Percentiles rank a stretch among this genome's conserved stretches.
Conservation (phyloP, 2,329 filamentous ascomycete species). For the Cladophialophora yegresii region DNA sequence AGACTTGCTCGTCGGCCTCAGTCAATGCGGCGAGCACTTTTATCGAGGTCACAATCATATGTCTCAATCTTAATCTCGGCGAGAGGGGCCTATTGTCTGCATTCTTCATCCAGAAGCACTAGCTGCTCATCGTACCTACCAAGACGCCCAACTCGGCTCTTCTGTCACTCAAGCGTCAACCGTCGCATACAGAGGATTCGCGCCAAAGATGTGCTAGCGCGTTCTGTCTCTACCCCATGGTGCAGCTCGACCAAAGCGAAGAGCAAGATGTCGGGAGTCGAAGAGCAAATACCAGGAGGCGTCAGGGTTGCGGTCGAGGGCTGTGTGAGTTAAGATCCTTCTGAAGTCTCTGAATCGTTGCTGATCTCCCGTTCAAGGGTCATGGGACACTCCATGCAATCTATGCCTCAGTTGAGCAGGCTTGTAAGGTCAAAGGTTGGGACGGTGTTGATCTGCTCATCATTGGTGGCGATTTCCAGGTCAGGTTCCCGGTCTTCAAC, state of each 20-base stretch:
- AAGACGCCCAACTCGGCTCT: neutral
- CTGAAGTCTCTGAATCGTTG: conserved; percentile 9
- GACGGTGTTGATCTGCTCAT: conserved; percentile 82
- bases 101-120: neutral
- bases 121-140: neutral
- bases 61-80: neutral
- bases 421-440: conserved; percentile 74
- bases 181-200: neutral
- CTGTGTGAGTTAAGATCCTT: conserved; percentile 62
- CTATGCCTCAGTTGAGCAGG: conserved; percentile 72
- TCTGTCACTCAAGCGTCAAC: neutral
- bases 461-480: conserved; percentile 95
- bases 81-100: neutral
- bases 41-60: neutral
- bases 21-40: conserved; percentile 4
- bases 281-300: conserved; percentile 5
- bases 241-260: neutral
- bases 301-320: conserved; percentile 82
- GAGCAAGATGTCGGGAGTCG: neutral
- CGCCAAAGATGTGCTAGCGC: neutral
- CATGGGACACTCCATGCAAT: conserved; percentile 92
- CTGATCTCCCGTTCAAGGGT: conserved; percentile 57
- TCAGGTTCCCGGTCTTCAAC: conserved; percentile 41
- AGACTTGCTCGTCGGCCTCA: neutral
- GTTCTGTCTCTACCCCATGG: conserved; percentile 1